Percentiles rank a stretch among this genome's conserved stretches.
Evolutionary conservation across 768 basidiomycete genomes (phyloP).

Genomic region (Coprinopsis sp.): DNA sequence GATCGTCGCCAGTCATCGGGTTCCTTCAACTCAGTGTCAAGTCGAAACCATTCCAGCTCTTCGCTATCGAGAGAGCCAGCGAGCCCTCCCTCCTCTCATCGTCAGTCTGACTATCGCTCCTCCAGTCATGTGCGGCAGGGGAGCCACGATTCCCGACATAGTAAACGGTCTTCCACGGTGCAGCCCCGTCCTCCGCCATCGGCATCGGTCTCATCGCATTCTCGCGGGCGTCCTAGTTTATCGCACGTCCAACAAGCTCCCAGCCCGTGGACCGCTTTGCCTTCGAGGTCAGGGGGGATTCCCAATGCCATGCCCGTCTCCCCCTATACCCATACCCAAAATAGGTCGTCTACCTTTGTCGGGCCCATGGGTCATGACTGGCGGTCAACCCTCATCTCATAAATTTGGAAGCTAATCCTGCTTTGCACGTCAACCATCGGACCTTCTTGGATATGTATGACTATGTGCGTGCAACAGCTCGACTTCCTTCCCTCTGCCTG

Average conservation of each 20-base stretch:
- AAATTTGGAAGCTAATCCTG: background rate
- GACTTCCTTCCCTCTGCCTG: too few species aligned
- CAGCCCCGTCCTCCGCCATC: constrained; percentile 16
- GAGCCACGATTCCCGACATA: constrained; percentile 23
- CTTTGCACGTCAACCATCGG: background rate
- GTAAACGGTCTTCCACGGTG: constrained; percentile 15
- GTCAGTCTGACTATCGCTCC: constrained; percentile 6
- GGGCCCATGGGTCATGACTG: constrained; percentile 9
- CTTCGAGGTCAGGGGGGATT: constrained; percentile 27
- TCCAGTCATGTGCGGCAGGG: constrained; percentile 18
- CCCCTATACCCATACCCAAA: constrained; percentile 8
- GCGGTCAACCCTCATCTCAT: constrained; percentile 12
- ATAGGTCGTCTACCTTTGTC: background rate
- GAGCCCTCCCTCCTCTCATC: constrained; percentile 12
- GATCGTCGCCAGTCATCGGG: constrained; percentile 27
- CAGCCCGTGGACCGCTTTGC: constrained; percentile 42
- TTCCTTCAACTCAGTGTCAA: constrained; percentile 21
- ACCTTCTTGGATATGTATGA: constrained; percentile 6
- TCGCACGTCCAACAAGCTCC: constrained; percentile 19
- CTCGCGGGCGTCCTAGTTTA: constrained; percentile 24
- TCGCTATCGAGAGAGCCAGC: constrained; percentile 15
- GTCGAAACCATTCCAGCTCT: constrained; percentile 30
- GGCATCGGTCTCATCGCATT: constrained; percentile 25
- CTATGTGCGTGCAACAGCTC: too few species aligned
- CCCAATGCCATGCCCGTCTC: constrained; percentile 25